phyloP scores from a whole-genome alignment of 352 stramenopile genomes.

The Phytophthora tubulina region DNA sequence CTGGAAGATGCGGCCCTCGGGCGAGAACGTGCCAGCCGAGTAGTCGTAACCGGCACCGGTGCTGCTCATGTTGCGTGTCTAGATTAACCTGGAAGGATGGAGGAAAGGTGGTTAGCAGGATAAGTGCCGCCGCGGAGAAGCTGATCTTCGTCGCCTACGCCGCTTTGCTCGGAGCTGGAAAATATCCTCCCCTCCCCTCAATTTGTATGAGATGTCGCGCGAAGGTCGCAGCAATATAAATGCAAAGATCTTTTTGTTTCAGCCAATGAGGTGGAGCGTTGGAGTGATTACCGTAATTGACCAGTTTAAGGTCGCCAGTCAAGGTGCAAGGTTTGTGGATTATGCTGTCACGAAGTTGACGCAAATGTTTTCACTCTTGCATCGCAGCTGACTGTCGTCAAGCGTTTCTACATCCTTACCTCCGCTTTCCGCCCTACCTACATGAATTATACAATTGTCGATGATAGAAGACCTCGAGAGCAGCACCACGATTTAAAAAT shows the following conservation, averaged over 20 bases:
- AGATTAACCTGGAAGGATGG: conserved; percentile 2
- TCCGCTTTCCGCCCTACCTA: too few relatives aligned
- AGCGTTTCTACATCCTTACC: too few relatives aligned
- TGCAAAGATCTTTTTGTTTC: conserved; percentile 21
- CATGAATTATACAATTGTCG: too few relatives aligned
- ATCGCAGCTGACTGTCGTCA: too few relatives aligned
- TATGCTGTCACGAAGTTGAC: not conserved
- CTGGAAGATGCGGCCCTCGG: conserved; percentile 99
- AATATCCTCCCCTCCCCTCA: conserved; percentile 37
- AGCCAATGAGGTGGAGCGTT: not conserved
- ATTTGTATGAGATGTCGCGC: conserved; percentile 12
- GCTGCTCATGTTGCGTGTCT: conserved; percentile 73
- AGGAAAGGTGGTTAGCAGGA: conserved; percentile 7
- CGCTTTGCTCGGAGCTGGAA: conserved; percentile 25
- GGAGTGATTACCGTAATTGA: not conserved
- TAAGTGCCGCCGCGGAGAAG: not conserved
- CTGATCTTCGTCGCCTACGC: conserved; percentile 36
- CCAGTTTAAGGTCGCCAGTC: not conserved
- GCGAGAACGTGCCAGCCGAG: conserved; percentile 95
- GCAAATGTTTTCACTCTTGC: too few relatives aligned
- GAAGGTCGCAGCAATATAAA: conserved; percentile 24
- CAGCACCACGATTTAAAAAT: too few relatives aligned
- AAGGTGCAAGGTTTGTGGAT: not conserved
- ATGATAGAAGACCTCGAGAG: too few relatives aligned
- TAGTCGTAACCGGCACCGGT: conserved; percentile 90